phyloP scores from a whole-genome alignment of 2,329 filamentous ascomycete species.

The Stachybotrys chlorohalonatus region DNA sequence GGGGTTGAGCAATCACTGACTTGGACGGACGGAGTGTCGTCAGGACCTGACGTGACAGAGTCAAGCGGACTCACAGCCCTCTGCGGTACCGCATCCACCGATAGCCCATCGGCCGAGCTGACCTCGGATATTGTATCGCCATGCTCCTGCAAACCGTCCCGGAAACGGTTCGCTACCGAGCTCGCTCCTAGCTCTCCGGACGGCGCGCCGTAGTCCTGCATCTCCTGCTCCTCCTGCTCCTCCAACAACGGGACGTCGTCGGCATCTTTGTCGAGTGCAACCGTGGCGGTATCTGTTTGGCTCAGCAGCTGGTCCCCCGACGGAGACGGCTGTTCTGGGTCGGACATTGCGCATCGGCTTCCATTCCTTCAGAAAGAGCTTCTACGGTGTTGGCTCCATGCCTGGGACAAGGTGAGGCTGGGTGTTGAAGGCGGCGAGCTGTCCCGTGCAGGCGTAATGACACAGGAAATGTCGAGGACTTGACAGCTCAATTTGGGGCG shows the following conservation, averaged over 20 bases:
- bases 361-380: slow-evolving; percentile 25
- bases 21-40: slow-evolving; percentile 77
- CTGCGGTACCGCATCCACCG: slow-evolving; percentile 39
- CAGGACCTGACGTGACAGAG: slow-evolving; percentile 64
- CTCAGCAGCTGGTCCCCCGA: slow-evolving; percentile 28
- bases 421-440: slow-evolving; percentile 3
- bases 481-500: background rate
- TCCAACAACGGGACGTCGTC: slow-evolving; percentile 8
- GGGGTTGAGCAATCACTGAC: slow-evolving; percentile 28
- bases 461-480: background rate
- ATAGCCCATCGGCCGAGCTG: slow-evolving; percentile 38
- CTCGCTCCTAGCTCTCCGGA: slow-evolving; percentile 12
- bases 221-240: slow-evolving; percentile 8
- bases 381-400: slow-evolving; percentile 16
- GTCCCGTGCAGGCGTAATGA: background rate
- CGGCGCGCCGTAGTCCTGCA: slow-evolving; percentile 8
- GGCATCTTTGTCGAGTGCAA: slow-evolving; percentile 4
- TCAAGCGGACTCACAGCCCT: slow-evolving; percentile 58
- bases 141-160: slow-evolving; percentile 32
- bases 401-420: slow-evolving; percentile 3
- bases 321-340: slow-evolving; percentile 35
- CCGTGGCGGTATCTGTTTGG: slow-evolving; percentile 29
- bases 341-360: slow-evolving; percentile 36
- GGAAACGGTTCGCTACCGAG: slow-evolving; percentile 30
- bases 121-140: slow-evolving; percentile 40